Base-by-base conservation (phyloP, 345 rosid species). In the Citrus medica region DNA sequence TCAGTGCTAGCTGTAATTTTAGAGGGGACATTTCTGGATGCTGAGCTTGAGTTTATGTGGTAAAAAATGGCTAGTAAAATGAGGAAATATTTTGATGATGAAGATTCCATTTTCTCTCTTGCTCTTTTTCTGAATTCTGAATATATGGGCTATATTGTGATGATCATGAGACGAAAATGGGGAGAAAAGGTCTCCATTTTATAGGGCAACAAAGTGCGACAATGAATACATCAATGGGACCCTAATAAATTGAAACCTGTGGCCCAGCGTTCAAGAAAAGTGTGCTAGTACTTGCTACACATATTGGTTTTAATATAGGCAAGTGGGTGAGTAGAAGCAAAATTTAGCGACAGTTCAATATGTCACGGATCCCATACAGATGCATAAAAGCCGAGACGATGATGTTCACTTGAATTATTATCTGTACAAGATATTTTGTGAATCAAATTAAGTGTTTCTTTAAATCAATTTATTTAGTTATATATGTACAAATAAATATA, bases 1-100 rank as follows among this genome's bases (percentile, higher is more conserved):
- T 90, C 90, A 2, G 85, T 84, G 88, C 75, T 82, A 33, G 81
- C 82, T 37, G 82, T 21, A 27, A 9, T 61, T 53, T 63, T 60
- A 35, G 73, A 67, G 64, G 74, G 27, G 33, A 75, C 60, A 63
- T 25, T 64, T 67, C 89, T 77, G 0, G 79, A 67, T 17, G 89
- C 89, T 2, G 83, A 79, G 78, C 58, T 63, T 8, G 79, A 64
- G 61, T 69, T 73, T 32, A 79, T 55, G 70, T 4, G 78, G 51
- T 67, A 69, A 69, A 25, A 48, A 22, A 81, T 7, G 76, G 86
- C 30, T 21, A 83, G 14, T 27, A 84, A 27, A 75, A 76, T 35
- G 28, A 74, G 16, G 19, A 85, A 56, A 37, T 75, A 67, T 13
- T 37, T 79, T 30, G 72, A 76, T 51, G 65, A 42, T 7, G 40